These are phyloP conservation scores for Colletotrichum phormii DNA, from an alignment of 2,329 filamentous ascomycete species.

Conservation along the genomic window DNA sequence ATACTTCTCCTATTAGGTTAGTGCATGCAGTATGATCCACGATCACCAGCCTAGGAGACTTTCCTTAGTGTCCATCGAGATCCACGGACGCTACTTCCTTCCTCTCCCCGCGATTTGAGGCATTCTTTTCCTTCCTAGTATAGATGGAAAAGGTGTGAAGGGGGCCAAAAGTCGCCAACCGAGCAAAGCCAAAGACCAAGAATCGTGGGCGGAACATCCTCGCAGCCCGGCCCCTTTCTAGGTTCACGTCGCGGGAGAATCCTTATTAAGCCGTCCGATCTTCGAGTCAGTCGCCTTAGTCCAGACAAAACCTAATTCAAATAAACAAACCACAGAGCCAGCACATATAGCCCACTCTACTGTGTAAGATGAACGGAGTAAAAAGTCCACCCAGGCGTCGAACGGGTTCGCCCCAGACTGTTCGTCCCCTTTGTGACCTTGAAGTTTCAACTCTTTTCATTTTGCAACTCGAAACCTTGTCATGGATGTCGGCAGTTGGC, in stretches of 20 bases:
- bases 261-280: constrained; percentile 13
- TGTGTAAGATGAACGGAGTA: neutral
- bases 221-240: neutral
- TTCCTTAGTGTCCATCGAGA: neutral
- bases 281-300: constrained; percentile 32
- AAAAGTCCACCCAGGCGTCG: neutral
- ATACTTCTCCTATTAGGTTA: neutral
- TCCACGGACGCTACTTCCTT: neutral
- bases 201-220: neutral
- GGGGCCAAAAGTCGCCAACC: neutral
- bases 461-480: constrained; percentile 9
- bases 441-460: constrained; percentile 10
- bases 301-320: neutral
- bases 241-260: neutral
- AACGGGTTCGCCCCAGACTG: constrained; percentile 9
- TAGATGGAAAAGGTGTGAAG: neutral
- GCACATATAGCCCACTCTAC: neutral
- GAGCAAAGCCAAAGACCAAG: neutral
- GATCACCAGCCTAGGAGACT: neutral
- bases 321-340: neutral
- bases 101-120: neutral
- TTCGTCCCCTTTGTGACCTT: constrained; percentile 3
- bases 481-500: constrained; percentile 23
- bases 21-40: neutral
- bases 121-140: neutral